phyloP scores from a whole-genome alignment of 768 basidiomycete genomes.

The Mycena filopes region DNA sequence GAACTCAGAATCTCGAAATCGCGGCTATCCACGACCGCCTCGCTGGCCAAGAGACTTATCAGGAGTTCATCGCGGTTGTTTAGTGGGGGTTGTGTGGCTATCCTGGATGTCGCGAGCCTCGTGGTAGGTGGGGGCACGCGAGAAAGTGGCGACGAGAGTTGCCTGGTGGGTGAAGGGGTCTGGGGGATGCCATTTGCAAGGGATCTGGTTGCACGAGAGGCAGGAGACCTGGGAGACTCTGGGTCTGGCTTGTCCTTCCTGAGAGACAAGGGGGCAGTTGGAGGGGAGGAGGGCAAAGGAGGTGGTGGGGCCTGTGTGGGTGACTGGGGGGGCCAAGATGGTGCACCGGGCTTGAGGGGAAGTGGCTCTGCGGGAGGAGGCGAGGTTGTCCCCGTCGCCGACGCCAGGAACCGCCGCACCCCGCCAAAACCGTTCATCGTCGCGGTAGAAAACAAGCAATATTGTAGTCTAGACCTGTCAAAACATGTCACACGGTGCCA shows the following conservation, averaged over 20 bases:
- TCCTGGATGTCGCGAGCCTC: constrained; percentile 30
- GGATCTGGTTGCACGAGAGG: constrained; percentile 15
- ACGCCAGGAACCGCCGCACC: constrained; percentile 34
- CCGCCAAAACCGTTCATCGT: constrained; percentile 31
- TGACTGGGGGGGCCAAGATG: constrained; percentile 42
- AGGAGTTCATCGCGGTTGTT: constrained; percentile 86
- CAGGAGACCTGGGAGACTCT: constrained; percentile 26
- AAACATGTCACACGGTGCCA: too few species aligned
- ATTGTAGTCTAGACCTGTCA: too few species aligned
- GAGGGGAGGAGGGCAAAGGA: constrained; percentile 39
- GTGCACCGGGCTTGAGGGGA: constrained; percentile 55
- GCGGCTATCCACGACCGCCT: constrained; percentile 93
- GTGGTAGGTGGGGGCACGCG: constrained; percentile 26
- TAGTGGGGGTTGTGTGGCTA: constrained; percentile 13
- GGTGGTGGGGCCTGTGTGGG: constrained; percentile 6
- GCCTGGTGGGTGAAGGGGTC: constrained; percentile 14
- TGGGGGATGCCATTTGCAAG: constrained; percentile 23
- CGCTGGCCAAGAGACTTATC: constrained; percentile 89
- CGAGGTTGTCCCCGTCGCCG: constrained; percentile 29
- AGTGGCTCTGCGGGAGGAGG: constrained; percentile 50
- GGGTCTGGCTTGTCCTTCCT: constrained; percentile 57
- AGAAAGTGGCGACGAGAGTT: constrained; percentile 25
- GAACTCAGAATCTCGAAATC: constrained; percentile 78
- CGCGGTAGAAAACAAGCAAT: not conserved
- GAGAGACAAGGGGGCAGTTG: constrained; percentile 58